Base-by-base conservation (phyloP, 306 rosid species). In the Pueraria montana region DNA sequence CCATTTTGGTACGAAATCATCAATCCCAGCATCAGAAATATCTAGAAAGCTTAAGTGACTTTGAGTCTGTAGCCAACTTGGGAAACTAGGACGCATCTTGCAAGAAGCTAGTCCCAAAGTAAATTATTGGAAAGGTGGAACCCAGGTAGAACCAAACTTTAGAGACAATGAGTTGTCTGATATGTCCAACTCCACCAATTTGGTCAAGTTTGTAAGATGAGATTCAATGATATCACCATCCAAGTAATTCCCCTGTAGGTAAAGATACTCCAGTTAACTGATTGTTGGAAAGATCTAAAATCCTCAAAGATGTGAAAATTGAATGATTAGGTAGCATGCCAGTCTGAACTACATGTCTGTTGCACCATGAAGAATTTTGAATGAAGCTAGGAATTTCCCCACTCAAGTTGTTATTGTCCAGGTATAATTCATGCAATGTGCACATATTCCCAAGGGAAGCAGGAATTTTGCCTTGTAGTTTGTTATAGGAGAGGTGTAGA, bases 1-100 rank as follows among this genome's bases (percentile, higher is more conserved):
- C 74, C 74, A 58, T 0, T 73, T 40, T 2, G 84, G 84, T 8
- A 80, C 23, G 12, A 3, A 21, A 49, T 69, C 81, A 7, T 14
- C 4, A 43, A 84, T 58, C 16, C 49, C 42, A 12, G 26, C 59
- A 56, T 65, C 0, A 2, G 81, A 74, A 55, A 72, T 66, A 58
- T 79, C 49, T 0, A 79, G 27, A 3, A 0, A 2, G 0, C 0
- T 0, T 6, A 80, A 12, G 2, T 1, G 0, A 6, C 1, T 46
- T 26, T 74, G 81, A 66, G 2, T 16, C 0, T 58, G 38, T 4
- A 84, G 64, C 84, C 81, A 84, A 10, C 48, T 45, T 11, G 74
- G 61, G 18, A 84, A 84, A 12, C 2, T 21, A 17, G 67, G 81
- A 66, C 87, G 77, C 13, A 82, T 27, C 30, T 53, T 53, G 58